These are phyloP conservation scores for Physocladia obscura DNA, from an alignment of 192 early-diverging fungal genomes.

Conservation along the genomic window DNA sequence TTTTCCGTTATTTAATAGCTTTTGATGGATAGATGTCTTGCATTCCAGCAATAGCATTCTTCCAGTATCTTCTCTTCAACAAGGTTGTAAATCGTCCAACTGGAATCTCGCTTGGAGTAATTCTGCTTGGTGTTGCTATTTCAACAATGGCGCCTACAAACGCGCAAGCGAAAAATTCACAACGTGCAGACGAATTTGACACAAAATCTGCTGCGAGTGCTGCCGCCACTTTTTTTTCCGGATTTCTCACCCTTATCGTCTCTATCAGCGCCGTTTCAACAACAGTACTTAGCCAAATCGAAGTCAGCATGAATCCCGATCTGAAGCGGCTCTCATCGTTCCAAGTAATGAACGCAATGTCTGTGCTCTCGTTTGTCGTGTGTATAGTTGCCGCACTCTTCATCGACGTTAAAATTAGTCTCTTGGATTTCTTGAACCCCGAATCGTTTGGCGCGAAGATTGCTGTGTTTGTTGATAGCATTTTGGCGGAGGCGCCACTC, in stretches of 20 bases:
- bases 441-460: not conserved
- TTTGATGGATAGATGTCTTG: conserved; percentile 9
- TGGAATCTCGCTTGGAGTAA: conserved; percentile 14
- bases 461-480: not conserved
- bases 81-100: not conserved
- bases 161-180: not conserved
- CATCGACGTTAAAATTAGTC: conserved; percentile 6
- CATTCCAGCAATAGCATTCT: conserved; percentile 23
- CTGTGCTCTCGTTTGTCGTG: not conserved
- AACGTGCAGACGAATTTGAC: not conserved
- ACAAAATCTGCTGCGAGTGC: not conserved
- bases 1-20: too few relatives aligned
- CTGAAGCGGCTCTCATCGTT: conserved; percentile 7
- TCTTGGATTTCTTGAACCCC: not conserved
- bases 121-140: conserved; percentile 22
- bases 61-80: conserved; percentile 13
- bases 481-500: conserved; percentile 5
- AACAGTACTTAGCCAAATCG: conserved; percentile 14
- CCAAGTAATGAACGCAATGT: conserved; percentile 23
- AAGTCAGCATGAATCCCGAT: conserved; percentile 4
- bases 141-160: not conserved
- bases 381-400: conserved; percentile 10
- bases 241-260: conserved; percentile 9
- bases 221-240: not conserved
- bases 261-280: conserved; percentile 7